These are phyloP conservation scores for Dunaliella primolecta DNA, from an alignment of 139 green algal species.

Conservation along the genomic window DNA sequence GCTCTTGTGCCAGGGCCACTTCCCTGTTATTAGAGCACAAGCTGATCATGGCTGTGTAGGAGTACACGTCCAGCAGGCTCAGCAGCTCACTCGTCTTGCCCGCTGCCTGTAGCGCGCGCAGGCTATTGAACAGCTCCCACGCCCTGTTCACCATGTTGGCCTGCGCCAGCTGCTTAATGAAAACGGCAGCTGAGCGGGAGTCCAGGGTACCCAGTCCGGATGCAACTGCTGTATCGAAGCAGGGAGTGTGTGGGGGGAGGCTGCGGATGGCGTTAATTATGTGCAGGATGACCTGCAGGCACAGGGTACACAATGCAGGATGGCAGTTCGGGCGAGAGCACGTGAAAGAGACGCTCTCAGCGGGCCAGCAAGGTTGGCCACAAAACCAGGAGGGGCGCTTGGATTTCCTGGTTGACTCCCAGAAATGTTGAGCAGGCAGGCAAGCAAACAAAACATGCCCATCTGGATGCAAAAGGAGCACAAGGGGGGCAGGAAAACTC, in stretches of 20 bases:
- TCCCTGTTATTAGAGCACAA: not conserved
- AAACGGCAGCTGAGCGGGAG: not conserved
- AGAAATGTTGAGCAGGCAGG: too few species aligned
- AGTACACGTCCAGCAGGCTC: slow-evolving; percentile 4
- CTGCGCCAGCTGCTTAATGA: slow-evolving; percentile 1
- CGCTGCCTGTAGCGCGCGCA: not conserved
- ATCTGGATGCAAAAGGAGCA: not conserved
- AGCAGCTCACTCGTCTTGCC: not conserved
- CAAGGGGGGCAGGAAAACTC: not conserved
- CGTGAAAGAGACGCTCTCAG: too few species aligned
- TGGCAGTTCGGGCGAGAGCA: not conserved
- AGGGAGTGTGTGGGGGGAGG: not conserved
- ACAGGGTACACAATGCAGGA: not conserved
- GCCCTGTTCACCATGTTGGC: not conserved
- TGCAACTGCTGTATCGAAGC: not conserved
- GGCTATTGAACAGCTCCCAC: not conserved
- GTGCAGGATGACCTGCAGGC: not conserved
- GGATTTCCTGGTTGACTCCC: not conserved
- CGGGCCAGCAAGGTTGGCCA: not conserved
- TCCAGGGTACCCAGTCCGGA: not conserved
- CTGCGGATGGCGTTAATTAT: not conserved
- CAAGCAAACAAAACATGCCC: too few species aligned
- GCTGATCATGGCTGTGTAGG: slow-evolving; percentile 8
- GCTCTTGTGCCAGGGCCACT: not conserved
- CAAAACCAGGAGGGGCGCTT: not conserved